Evolutionary conservation across 768 basidiomycete genomes (phyloP), one percentile per base, ranked within the genome.

Genomic region (Harrya chromipes): DNA sequence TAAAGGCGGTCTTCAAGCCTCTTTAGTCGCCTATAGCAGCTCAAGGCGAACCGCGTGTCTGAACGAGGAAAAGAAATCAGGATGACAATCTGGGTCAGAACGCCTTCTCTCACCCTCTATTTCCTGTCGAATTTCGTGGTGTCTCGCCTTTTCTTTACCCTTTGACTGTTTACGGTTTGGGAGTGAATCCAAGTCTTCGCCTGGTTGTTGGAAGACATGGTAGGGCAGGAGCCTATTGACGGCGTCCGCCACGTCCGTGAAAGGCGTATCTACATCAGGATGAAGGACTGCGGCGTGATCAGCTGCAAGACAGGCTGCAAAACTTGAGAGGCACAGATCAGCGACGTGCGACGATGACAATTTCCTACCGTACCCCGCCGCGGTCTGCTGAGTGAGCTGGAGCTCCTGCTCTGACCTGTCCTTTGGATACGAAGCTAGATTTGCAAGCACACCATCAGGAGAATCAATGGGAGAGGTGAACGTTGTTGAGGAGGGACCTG

Each of bases 151-250:
- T 49, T 73, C 75, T 62, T 89, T 89, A 12, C 84, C 83, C 63
- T 87, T 87, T 42, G 63, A 55, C n/a, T 46, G 53, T 21, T 24
- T 61, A 4, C 43, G 45, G 19, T 49, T 35, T 40, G 56, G 6
- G 27, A 73, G 61, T 24, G 58, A 27, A 29, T 70, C 65, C 55
- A 88, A 56, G 55, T 92, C 90, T 39, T 85, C 83, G 49, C 68
- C 69, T 0, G 88, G 88, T 51, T 88, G 85, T 54, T 85, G 85
- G 55, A 84, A 89, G 43, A 91, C 68, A 60, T 92, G 90, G 58
- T 88, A 91, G 0, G 90, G 88, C 19, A 91, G 71, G 19, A 92
- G 73, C 43, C 88, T 78, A n/a, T 79, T 76, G 20, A 90, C 73
- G 3, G 74, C 84, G 61, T 92, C 90, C 6, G 68, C 60, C 9